Conservation (phyloP, 495 filamentous ascomycete genomes). For the Xylaria sp. region DNA sequence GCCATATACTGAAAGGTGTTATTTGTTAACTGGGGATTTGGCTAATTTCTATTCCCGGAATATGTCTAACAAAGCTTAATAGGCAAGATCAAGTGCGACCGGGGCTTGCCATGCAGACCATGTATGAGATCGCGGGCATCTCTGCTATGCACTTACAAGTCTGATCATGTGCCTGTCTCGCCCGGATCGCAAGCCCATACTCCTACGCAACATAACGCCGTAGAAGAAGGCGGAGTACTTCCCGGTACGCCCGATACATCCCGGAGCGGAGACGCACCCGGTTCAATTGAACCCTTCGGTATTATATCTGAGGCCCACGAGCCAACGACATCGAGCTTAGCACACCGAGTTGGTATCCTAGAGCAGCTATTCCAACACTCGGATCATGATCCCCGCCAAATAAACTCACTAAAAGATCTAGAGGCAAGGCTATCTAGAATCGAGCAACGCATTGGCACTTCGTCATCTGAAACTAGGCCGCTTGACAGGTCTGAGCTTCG, state of each 20-base stretch:
- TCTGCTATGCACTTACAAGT: conserved; percentile 17
- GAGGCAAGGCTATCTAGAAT: conserved; percentile 19
- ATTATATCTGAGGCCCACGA: neutral
- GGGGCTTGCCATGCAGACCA: conserved; percentile 17
- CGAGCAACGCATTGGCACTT: conserved; percentile 6
- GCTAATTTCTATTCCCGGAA: neutral
- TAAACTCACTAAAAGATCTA: neutral
- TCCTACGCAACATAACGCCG: neutral
- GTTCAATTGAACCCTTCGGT: neutral
- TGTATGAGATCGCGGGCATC: conserved; percentile 20
- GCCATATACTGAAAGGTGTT: neutral
- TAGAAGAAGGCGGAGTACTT: conserved; percentile 3
- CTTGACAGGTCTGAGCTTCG: conserved; percentile 6
- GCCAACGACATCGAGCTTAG: conserved; percentile 8
- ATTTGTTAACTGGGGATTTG: neutral
- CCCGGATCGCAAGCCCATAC: neutral
- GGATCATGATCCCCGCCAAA: neutral
- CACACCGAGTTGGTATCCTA: conserved; percentile 1
- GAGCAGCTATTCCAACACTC: conserved; percentile 3
- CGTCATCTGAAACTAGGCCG: neutral
- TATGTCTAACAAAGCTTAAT: neutral
- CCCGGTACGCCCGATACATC: neutral
- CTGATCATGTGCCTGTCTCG: neutral
- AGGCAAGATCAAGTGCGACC: conserved; percentile 24
- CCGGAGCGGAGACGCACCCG: neutral